Base-by-base conservation (phyloP, 192 early-diverging fungal species). In the Rhizoclosmatium globosum region DNA sequence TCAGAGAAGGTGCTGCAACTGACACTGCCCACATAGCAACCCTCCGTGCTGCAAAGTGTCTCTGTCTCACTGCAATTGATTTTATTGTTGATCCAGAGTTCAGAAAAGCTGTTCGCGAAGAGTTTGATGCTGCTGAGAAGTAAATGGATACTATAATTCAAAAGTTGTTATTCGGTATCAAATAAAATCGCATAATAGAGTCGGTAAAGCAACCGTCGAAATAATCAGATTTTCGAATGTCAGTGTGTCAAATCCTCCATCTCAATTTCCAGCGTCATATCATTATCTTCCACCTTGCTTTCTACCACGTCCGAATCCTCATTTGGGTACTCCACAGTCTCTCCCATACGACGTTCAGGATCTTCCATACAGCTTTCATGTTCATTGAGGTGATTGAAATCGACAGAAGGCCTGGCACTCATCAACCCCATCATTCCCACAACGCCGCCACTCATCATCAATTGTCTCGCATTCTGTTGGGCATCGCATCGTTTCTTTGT, bases 1-100 rank as follows among this genome's bases (percentile, higher is more conserved):
- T 95, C 64, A 82, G 89, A 3, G 77, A 84, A 48, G 87, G 81
- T 2, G 91, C 92, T 0, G 82, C 86, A 76, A 89, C 91, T 0
- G 75, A 80, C 4, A 68, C 67, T 1, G 94, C 94, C 17, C 92
- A 93, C 59, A 59, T 79, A 38, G 78, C 78, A 13, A 73, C 78
- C 15, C 17, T 79, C 6, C 9, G 60, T 7, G 78, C 78, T 2
- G 68, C 59, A 19, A 79, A 79, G 42, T 73, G 78, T 65, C 62
- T 79, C 31, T 17, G 56, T 23, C 46, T 79, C 13, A 72, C 78
- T 17, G 78, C 69, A 7, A n/a, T 74, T 42, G 71, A 79, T 42
- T 64, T 60, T 48, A 64, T 79, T 43, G 15, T 39, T 9, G 62
- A 79, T 64, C n/a, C 61, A 41, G 68, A 71, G 39, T 71, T 78